phyloP scores from a whole-genome alignment of 2,329 filamentous ascomycete genomes.

The Onygenales sp. region DNA sequence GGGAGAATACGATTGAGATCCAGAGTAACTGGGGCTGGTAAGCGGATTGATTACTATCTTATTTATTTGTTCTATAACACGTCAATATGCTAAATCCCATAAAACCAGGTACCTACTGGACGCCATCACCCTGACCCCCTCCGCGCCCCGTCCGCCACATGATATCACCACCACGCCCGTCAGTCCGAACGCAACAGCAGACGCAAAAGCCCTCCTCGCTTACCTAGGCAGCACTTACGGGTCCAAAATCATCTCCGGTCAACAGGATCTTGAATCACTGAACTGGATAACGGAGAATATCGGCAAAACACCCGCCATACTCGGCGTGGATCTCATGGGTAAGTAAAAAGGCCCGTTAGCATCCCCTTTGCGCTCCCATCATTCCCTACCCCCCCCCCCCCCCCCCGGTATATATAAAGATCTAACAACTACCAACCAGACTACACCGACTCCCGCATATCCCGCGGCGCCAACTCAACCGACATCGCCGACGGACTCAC shows the following conservation, averaged over 20 bases:
- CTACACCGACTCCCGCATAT: slow-evolving; percentile 39
- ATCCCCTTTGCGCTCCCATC: background rate
- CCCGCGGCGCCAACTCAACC: slow-evolving; percentile 31
- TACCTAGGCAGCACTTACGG: slow-evolving; percentile 39
- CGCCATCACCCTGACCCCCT: slow-evolving; percentile 31
- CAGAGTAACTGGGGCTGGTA: slow-evolving; percentile 43
- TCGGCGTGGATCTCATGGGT: slow-evolving; percentile 39
- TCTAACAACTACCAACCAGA: slow-evolving; percentile 12
- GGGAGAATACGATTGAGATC: slow-evolving; percentile 37
- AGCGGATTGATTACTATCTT: background rate
- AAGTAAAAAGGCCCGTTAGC: background rate
- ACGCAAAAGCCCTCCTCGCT: slow-evolving; percentile 30
- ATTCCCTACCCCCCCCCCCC: too few relatives aligned
- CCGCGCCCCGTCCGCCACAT: slow-evolving; percentile 28
- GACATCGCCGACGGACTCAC: slow-evolving; percentile 40
- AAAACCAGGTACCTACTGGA: slow-evolving; percentile 21
- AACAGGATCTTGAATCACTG: slow-evolving; percentile 36
- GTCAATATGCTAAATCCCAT: slow-evolving; percentile 6
- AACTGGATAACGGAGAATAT: slow-evolving; percentile 37
- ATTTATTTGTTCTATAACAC: background rate
- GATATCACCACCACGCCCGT: slow-evolving; percentile 30
- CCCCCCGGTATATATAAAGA: background rate
- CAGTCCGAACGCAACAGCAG: slow-evolving; percentile 28
- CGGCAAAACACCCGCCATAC: slow-evolving; percentile 40
- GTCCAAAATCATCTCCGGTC: slow-evolving; percentile 40